Conservation (phyloP, 306 rosid species). For the cucumber (Cucumis sativus) region Cucumber_9930_V3 NC_026656.2:1953501-1954000, state of each 20-base stretch:
- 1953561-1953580: neutral
- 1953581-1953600: neutral
- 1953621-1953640: neutral
- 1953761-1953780: neutral
- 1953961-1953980: too few species aligned
- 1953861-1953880: neutral
- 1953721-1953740: neutral
- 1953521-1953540: neutral
- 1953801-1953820: neutral
- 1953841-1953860: neutral
- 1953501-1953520: neutral
- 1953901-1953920: neutral
- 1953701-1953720: neutral
- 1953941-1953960: too few species aligned
- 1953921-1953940: too few species aligned
- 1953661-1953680: neutral
- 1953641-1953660: neutral
- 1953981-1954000: too few species aligned
- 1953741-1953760: neutral
- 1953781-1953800: neutral
- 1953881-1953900: neutral
- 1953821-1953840: neutral
- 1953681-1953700: neutral
- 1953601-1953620: neutral
- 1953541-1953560: neutral